Evolutionary conservation across 108 stramenopile genomes (phyloP).

Genomic region (Pseudonitzschia pungens): DNA sequence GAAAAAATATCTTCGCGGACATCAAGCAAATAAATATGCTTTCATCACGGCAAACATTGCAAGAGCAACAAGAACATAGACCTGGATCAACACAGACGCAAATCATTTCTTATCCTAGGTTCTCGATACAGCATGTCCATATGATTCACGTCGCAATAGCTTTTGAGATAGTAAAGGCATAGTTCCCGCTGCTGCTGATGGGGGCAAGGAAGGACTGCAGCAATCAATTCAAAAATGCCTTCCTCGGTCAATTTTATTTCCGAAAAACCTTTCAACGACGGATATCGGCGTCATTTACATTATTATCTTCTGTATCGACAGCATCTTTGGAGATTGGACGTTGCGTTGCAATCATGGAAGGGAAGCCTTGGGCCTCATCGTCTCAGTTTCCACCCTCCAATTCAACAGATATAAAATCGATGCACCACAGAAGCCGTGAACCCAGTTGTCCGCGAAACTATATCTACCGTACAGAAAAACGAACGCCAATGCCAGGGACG

Average conservation of each 20-base stretch:
- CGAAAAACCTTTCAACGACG: background rate
- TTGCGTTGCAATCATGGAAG: slow-evolving; percentile 18
- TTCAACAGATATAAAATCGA: background rate
- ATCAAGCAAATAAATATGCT: no score
- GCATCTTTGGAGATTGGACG: slow-evolving; percentile 2
- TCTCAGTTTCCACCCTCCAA: background rate
- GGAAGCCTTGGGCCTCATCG: background rate
- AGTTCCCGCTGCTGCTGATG: background rate
- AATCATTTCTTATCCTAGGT: no score
- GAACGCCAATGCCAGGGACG: no score
- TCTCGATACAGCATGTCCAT: no score
- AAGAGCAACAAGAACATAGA: no score
- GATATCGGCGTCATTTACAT: background rate
- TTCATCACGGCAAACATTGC: no score
- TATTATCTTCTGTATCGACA: slow-evolving; percentile 4
- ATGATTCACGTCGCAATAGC: no score
- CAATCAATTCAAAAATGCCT: background rate
- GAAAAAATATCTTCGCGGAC: no score
- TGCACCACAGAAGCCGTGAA: background rate
- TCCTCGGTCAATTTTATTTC: background rate
- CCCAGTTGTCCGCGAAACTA: background rate
- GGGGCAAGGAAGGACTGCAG: background rate
- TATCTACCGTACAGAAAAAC: background rate
- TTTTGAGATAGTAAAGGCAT: background rate
- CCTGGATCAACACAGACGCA: no score